Base-by-base conservation (phyloP, 2,329 filamentous ascomycete species). In the Ceratocystis eucalypticola region DNA sequence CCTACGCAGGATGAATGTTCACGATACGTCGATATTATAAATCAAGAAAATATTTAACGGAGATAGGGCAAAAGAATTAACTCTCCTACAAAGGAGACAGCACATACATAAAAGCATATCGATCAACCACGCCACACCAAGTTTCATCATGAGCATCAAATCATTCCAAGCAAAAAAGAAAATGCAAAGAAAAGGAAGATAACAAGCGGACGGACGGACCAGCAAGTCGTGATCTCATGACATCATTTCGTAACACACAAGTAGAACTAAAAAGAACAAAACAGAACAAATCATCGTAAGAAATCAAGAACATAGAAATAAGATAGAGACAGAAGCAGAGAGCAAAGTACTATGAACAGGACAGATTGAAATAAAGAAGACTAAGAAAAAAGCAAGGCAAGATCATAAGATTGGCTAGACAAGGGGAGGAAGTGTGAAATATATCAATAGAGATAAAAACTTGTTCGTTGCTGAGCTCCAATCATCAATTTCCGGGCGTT, bases 271-370 rank as follows among this genome's bases (percentile, higher is more conserved):
- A 53, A 53, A 28, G 48, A 20, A 25, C 8, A 53, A 53, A 53
- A 5, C 48, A 28, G 10, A 25, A 30, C 61, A 4, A 41, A 41
- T 41, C 10, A 41, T 41, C 3, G 33, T 1, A 12, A 41, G 37
- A 41, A 41, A 41, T 12, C 37, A 41, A 41, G 37, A 41, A 41
- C 37, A 41, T 41, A 41, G 3, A 41, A 41, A 28, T 28, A 22
- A 48, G 20, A 48, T 48, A 22, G 45, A 50, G 44, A 33, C 2
- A 64, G 8, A 53, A 64, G 61, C 28, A 64, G 12, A 64, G 28
- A 64, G 15, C 25, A 64, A 30, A 37, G 48, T 59, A 59, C 55
- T 59, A 59, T 59, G 55, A 59, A 59, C 55, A 59, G n/a, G 20
- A 53, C 25, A 4, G 17, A 22, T 20, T 25, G 30, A 10, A 59